Evolutionary conservation across 1,139 yeast genomes (phyloP), one percentile per base, ranked within the genome.

Genomic region (Scheffersomyces cryptocercus): DNA sequence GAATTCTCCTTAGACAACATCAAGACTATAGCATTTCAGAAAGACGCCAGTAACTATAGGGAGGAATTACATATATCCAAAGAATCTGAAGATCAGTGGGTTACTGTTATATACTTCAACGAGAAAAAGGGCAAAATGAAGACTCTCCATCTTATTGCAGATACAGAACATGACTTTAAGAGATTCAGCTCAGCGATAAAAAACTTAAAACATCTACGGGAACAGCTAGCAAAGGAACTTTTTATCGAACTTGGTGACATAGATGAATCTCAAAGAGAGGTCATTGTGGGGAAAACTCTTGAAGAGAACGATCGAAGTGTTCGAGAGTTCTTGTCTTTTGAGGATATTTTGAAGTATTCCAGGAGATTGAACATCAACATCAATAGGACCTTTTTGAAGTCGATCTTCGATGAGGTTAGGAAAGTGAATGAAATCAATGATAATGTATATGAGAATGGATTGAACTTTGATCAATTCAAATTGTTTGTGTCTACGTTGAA

Each of bases 61-160:
- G 97, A 91, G 56, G 96, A 88, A 61, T 77, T 88, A 50, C 84
- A 85, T 38, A 77, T 90, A 1, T 79, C 91, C 1, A 70, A 80
- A 38, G 90, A 85, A 39, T 78, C 77, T 42, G 82, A 82, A 39
- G 68, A 73, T 11, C 69, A 80, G 14, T 93, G 99, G 99, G 75
- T 88, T 1, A 84, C 96, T 0, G 78, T 93, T 29, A 80, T 88
- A 11, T 91, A 88, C 58, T 77, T 70, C 36, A 75, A 78, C 52
- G 78, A 79, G 46, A 67, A 80, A 43, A 84, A 85, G 49, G 82
- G 82, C 35, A 76, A 72, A 47, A 59, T 76, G 35, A 79, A 79
- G 53, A 71, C 77, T 4, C 62, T 93, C 41, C 97, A 93, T 67
- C 66, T 90, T 29, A 81, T 91, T 11, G 89, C 96, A 0, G 79